Evolutionary conservation across 331 rosid genomes (phyloP), one percentile per base, ranked within the genome.

Genomic region (Arachis monticola): DNA sequence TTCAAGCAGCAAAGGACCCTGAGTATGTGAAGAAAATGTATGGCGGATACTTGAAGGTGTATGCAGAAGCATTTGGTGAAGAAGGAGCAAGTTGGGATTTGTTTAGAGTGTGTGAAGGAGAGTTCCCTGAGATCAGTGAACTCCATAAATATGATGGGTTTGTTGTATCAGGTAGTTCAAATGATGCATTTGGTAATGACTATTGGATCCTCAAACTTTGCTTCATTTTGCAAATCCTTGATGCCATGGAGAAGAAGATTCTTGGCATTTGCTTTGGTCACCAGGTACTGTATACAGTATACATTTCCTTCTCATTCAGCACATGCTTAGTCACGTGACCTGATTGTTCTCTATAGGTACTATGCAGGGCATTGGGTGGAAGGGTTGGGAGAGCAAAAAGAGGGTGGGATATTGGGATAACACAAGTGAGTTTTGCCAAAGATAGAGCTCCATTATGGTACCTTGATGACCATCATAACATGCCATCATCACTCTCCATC

Each of bases 231-330:
- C 86, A 80, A 63, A 86, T 79, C 75, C 72, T 89, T 10, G 83
- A 87, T 77, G 81, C 88, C 72, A 89, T 87, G 91, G 79, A 67
- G 72, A 91, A 89, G 80, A 89, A 87, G 76, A 14, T 91, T 69
- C 90, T 91, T 9, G 92, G 93, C 55, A 86, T 91, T 66, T 91
- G 92, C 86, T 89, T 91, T 38, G 95, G 97, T 8, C 92, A 89
- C 71, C 97, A 89, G 90, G 95, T 85, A 81, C 35, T n/a, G n/a
- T 5, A 46, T 9, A 17, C n/a, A 3, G 5, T 41, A 41, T 41
- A 4, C 45, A 41, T 41, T 41, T 8, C 4, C 53, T 17, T 17
- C 22, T 8, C 38, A 27, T n/a, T 17, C 62, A 14, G 32, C 32
- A 14, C 60, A 14, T 14, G 32, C 32, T 55, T 55, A 31, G 45